A percentile compares a stretch with the other conserved stretches of the same genome.
Evolutionary conservation across 2,329 filamentous ascomycete species (phyloP).

Genomic region (Pseudocercospora fijiensis): DNA sequence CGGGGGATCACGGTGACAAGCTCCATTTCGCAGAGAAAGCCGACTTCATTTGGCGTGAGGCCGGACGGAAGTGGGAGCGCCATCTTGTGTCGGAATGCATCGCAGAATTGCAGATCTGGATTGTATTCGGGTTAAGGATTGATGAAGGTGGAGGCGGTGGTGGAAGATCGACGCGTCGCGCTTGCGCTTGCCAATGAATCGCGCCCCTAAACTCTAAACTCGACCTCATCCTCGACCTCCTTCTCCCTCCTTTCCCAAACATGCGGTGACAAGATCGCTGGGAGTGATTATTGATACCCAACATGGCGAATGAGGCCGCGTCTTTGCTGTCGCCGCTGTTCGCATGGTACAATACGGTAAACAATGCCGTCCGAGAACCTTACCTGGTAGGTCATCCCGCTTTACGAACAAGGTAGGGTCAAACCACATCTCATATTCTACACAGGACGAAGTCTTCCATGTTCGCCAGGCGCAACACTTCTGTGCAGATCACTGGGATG

Average conservation of each 20-base stretch:
- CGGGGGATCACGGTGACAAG: slow-evolving; percentile 88
- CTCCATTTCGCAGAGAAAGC: slow-evolving; percentile 97
- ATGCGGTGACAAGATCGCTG: background rate
- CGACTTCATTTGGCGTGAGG: slow-evolving; percentile 81
- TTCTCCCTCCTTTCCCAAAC: background rate
- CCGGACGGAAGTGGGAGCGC: slow-evolving; percentile 62
- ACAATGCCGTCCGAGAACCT: slow-evolving; percentile 53
- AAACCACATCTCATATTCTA: slow-evolving; percentile 24
- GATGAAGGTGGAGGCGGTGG: background rate
- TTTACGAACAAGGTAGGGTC: slow-evolving; percentile 23
- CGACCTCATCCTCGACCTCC: slow-evolving; percentile 1
- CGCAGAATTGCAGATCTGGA: background rate
- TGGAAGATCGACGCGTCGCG: background rate
- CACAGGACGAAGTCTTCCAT: slow-evolving; percentile 81
- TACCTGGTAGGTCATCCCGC: slow-evolving; percentile 53
- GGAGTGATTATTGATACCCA: background rate
- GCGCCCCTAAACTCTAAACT: background rate
- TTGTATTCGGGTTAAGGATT: background rate
- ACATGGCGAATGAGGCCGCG: slow-evolving; percentile 27
- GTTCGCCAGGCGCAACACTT: slow-evolving; percentile 89
- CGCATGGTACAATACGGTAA: slow-evolving; percentile 43
- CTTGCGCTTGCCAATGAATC: background rate
- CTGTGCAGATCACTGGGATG: slow-evolving; percentile 67
- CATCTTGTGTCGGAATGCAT: slow-evolving; percentile 45
- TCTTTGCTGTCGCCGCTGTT: slow-evolving; percentile 27